Base-by-base conservation (phyloP, 306 rosid genomes). In the Crataegus laevigata region DNA sequence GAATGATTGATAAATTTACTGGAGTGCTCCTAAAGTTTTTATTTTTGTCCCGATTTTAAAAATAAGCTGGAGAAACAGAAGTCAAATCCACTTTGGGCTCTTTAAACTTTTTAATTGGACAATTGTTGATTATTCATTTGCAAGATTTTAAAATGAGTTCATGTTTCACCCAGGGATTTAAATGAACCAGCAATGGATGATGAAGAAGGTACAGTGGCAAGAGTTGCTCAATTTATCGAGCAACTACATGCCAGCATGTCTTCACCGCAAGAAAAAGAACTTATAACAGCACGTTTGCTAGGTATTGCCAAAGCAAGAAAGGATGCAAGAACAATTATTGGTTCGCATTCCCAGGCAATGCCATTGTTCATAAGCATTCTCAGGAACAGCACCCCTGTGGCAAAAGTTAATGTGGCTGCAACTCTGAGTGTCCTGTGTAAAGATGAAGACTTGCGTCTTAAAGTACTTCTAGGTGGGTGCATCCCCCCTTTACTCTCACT, bases 301-400 rank as follows among this genome's bases (percentile, higher is more conserved):
- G 89, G 76, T 72, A 88, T 91, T 86, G 83, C 96, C 64, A 85
- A 72, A 80, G 79, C 83, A 79, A 88, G 88, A 82, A 94, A 90
- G 89, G 96, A 91, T 85, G 93, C 89, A 4, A 88, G 97, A 85
- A 73, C 68, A 60, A 78, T 94, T 73, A 91, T 94, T 51, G 96
- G 98, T 80, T 91, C 93, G 77, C 97, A 91, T 89, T 89, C 96
- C 81, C 98, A 91, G 81, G 98, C 97, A 66, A 94, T 94, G 97
- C 97, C 97, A 52, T 89, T 94, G 87, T 92, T 94, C 88, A 88
- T 91, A 82, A 94, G 82, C 87, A 87, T 91, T 80, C 98, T 94
- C 78, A 85, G 98, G 83, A 87, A 77, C 79, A 96, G 98, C 82
- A 89, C 96, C 68, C 78, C 86, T 66, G 80, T 36, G 30, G 98